phyloP scores from a whole-genome alignment of 495 filamentous ascomycete species.

The Evernia prunastri region DNA sequence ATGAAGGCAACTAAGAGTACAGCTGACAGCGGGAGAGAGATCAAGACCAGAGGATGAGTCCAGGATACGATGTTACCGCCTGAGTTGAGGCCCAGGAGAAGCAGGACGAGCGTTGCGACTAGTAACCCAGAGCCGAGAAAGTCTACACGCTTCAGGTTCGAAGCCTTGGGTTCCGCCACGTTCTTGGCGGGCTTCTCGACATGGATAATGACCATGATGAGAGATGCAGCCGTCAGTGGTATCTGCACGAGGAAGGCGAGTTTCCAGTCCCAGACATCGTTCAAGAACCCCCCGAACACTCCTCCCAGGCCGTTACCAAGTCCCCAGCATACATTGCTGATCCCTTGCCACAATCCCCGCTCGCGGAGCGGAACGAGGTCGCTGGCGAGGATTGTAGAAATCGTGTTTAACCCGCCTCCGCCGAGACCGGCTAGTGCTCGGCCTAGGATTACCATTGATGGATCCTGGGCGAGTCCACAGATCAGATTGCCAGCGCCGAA shows the following conservation, averaged over 20 bases:
- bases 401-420: conserved; percentile 64
- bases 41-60: conserved; percentile 70
- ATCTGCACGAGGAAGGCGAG: conserved; percentile 62
- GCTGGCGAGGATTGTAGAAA: conserved; percentile 58
- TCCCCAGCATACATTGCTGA: conserved; percentile 63
- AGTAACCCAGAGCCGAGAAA: conserved; percentile 68
- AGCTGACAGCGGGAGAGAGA: conserved; percentile 56
- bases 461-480: conserved; percentile 54
- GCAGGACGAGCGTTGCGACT: conserved; percentile 60
- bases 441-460: conserved; percentile 56
- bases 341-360: conserved; percentile 61
- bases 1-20: conserved; percentile 48
- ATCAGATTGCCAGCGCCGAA: conserved; percentile 63
- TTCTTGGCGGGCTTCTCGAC: conserved; percentile 33
- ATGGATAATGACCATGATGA: conserved; percentile 48
- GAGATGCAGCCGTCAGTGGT: conserved; percentile 51
- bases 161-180: background rate
- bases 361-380: conserved; percentile 65
- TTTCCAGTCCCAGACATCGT: conserved; percentile 57
- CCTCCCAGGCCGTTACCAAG: conserved; percentile 62
- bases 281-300: conserved; percentile 60
- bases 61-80: conserved; percentile 82
- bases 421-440: conserved; percentile 65
- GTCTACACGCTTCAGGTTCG: conserved; percentile 52
- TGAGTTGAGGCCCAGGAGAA: conserved; percentile 74